A percentile compares a stretch with the other conserved stretches of the same genome.
These are phyloP conservation scores for Daedaleopsis nitida DNA, from an alignment of 768 basidiomycete species.

Conservation along the genomic window DNA sequence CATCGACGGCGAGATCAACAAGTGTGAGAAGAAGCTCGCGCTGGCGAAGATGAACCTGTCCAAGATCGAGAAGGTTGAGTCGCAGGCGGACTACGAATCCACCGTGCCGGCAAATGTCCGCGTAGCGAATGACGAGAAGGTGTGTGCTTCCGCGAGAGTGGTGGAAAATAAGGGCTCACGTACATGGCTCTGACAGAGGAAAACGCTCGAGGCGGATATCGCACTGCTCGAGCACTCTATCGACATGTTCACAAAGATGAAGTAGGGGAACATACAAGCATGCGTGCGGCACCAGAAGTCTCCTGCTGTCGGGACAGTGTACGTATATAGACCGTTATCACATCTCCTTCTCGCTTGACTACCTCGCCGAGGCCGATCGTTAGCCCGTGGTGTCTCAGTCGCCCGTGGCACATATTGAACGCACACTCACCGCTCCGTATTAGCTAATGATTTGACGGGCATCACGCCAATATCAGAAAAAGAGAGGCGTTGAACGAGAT, in stretches of 20 bases:
- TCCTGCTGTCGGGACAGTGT: too few species aligned
- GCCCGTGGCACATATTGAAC: too few species aligned
- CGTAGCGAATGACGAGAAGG: conserved; percentile 79
- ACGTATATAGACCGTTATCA: too few species aligned
- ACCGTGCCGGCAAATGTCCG: conserved; percentile 83
- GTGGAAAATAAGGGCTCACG: background rate
- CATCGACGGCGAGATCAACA: conserved; percentile 82
- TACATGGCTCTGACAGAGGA: conserved; percentile 47
- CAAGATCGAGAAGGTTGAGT: conserved; percentile 74
- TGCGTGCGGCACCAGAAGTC: too few species aligned
- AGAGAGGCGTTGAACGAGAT: too few species aligned
- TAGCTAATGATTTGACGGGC: too few species aligned
- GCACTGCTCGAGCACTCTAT: conserved; percentile 65
- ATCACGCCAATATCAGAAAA: too few species aligned
- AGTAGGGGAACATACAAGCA: too few species aligned
- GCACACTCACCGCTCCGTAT: too few species aligned
- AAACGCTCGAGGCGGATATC: conserved; percentile 82
- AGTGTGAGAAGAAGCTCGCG: conserved; percentile 88
- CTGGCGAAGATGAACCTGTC: conserved; percentile 67
- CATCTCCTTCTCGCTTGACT: too few species aligned
- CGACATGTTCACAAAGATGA: conserved; percentile 74
- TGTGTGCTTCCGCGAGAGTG: conserved; percentile 34
- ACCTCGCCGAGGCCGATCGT: too few species aligned
- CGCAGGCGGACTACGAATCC: conserved; percentile 74
- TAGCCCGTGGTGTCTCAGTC: too few species aligned